A percentile compares a stretch with the other conserved stretches of the same genome.
Evolutionary conservation across 2,329 filamentous ascomycete genomes (phyloP).

Genomic region (Colletotrichum sidae): DNA sequence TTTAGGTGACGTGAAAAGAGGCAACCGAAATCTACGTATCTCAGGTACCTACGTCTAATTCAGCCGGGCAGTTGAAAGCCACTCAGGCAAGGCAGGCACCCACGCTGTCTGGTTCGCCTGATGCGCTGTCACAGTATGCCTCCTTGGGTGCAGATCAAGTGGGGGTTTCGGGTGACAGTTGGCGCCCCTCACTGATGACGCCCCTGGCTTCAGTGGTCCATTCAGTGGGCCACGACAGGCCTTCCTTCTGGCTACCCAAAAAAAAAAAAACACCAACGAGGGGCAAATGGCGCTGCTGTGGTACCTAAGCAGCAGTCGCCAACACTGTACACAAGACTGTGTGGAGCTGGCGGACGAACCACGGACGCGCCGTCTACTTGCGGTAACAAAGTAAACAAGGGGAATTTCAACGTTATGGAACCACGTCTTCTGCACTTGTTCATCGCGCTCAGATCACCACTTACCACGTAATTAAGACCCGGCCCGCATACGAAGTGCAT

Average conservation of each 20-base stretch:
- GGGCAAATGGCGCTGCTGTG: background rate
- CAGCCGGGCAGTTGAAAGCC: background rate
- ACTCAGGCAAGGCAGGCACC: background rate
- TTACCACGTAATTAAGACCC: slow-evolving; percentile 26
- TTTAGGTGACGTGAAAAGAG: slow-evolving; percentile 33
- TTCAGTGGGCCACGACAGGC: slow-evolving; percentile 4
- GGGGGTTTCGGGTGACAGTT: slow-evolving; percentile 16
- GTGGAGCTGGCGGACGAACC: slow-evolving; percentile 7
- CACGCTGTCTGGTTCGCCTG: slow-evolving; percentile 13
- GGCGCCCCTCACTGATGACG: slow-evolving; percentile 36
- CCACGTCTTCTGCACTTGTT: slow-evolving; percentile 16
- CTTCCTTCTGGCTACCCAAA: background rate
- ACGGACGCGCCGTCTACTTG: slow-evolving; percentile 39
- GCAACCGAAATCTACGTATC: slow-evolving; percentile 21
- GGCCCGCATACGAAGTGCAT: slow-evolving; percentile 21
- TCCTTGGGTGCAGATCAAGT: slow-evolving; percentile 18
- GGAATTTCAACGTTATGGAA: slow-evolving; percentile 2
- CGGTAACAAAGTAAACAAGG: slow-evolving; percentile 44
- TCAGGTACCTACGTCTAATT: background rate
- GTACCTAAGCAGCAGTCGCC: background rate
- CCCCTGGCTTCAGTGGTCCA: slow-evolving; percentile 13
- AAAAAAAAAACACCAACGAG: background rate
- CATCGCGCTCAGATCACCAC: slow-evolving; percentile 34
- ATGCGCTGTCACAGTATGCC: slow-evolving; percentile 35
- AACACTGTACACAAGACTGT: slow-evolving; percentile 3